Base-by-base conservation (phyloP, 2,329 filamentous ascomycete genomes). In the Biscogniauxia sp. region DNA sequence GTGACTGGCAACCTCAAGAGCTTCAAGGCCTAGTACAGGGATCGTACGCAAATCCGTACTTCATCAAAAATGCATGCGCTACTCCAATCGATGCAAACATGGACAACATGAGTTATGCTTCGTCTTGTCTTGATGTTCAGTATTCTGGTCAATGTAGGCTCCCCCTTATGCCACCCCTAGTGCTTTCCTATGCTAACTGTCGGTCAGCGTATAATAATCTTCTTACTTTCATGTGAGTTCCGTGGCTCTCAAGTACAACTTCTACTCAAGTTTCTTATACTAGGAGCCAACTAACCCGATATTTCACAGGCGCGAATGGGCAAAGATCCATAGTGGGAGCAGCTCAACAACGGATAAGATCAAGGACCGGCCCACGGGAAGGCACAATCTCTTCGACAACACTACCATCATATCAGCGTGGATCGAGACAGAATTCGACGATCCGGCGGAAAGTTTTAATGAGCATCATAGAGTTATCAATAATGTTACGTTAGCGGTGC, bases 401-500 rank as follows among this genome's bases (percentile, higher is more conserved):
- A 92, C 88, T 0, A 92, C 89, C 0, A 79, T 93, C 58, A 80
- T 76, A 1, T 88, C 86, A 0, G 80, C 84, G 1, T 95, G 91
- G 91, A 85, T 93, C 45, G 81, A 89, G 59, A 78, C 74, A 0
- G 68, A 81, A 1, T 75, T 80, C 8, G 75, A 80, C 37, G 79
- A 91, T 58, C 81, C 87, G 19, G 79, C 79, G 0, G 72, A 76
- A 3, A 76, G 79, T 0, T 88, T 81, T 3, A 70, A 78, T 4
- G 70, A 79, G 11, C 72, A 84, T 57, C 75, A 78, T 0, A 80
- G 89, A 25, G 80, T 89, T 45, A 78, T 94, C 68, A 91, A 93
- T 71, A 93, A 93, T 64, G 85, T 92, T 25, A 90, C 88, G 0
- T 80, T 93, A 65, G 89, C 90, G 0, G 88, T 93, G 82, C 91